Evolutionary conservation across 345 rosid species (phyloP), one percentile per base, ranked within the genome.

Genomic region (Gossypium mustelinum): DNA sequence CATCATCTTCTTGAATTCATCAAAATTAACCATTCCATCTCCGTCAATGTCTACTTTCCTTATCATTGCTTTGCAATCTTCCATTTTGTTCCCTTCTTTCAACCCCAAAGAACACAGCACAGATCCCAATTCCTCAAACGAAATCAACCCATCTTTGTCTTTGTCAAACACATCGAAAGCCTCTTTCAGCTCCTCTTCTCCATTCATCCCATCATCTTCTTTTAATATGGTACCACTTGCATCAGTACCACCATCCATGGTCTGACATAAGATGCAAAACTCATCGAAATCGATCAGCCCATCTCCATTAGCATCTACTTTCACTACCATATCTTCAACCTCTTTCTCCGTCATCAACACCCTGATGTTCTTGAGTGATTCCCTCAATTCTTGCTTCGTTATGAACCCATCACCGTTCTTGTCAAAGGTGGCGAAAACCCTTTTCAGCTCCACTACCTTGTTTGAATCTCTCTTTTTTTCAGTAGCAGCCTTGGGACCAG

Each of bases 121-220:
- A 4, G 73, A 74, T 22, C 85, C 80, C 79, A 89, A 65, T 76
- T 89, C 91, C 25, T 89, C 90, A 57, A 81, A 89, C 7, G 88
- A 81, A 29, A 89, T 89, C 51, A 86, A 81, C 61, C 94, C 94
- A 45, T 89, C 94, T 73, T 81, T 80, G 18, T 89, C 85, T 54
- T 83, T 80, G 39, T 89, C 94, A 52, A 89, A 89, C 73, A 89
- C 89, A 55, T 86, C 86, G 59, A 89, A 89, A 25, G 91, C 91
- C 63, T 87, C 89, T 65, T 84, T 83, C 84, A 87, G 73, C 13
- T 80, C 79, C 27, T 5, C 80, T 51, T 69, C 81, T 9, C 60
- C 80, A 29, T 34, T 34, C 41, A 34, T 34, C 41, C 68, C 79
- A 7, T 55, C 79, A 11, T 39, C 78, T 14, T 56, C 76, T 11